Conservation (phyloP, 495 filamentous ascomycete species). For the Penicillium turbatum region DNA sequence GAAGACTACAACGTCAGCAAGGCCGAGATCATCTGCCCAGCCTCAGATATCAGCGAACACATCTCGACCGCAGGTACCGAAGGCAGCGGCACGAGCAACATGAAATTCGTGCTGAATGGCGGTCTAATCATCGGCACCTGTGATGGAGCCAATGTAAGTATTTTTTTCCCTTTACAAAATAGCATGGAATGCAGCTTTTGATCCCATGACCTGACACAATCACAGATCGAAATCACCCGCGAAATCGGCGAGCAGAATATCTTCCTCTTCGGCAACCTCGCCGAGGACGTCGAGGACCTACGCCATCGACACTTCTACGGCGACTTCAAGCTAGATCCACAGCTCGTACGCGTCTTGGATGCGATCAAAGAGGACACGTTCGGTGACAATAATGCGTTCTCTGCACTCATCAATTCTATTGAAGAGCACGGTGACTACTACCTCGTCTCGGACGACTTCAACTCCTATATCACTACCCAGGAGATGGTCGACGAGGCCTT, state of each 20-base stretch:
- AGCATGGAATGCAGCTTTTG: neutral
- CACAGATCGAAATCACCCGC: constrained; percentile 92
- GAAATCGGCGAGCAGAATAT: constrained; percentile 95
- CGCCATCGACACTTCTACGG: constrained; percentile 87
- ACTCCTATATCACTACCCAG: constrained; percentile 86
- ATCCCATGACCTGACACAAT: constrained; percentile 5
- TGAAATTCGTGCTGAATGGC: constrained; percentile 98
- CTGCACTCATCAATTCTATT: constrained; percentile 75
- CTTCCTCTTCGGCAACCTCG: constrained; percentile 95
- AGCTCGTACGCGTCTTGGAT: constrained; percentile 76
- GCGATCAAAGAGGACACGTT: constrained; percentile 73
- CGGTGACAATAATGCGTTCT: constrained; percentile 69
- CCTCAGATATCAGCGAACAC: constrained; percentile 95
- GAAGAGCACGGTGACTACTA: constrained; percentile 96
- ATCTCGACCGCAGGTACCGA: constrained; percentile 98
- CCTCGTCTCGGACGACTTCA: constrained; percentile 94
- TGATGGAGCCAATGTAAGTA: constrained; percentile 90
- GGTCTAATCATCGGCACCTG: constrained; percentile 96
- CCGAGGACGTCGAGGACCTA: constrained; percentile 95
- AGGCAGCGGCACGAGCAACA: constrained; percentile 69
- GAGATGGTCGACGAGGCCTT: constrained; percentile 85
- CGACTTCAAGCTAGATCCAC: constrained; percentile 66
- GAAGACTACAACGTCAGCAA: constrained; percentile 99
- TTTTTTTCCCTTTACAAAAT: too few relatives aligned
- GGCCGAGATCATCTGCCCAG: constrained; percentile 92